Conservation (phyloP, 2,329 filamentous ascomycete genomes). For the Decorospora gaudefroyi region DNA sequence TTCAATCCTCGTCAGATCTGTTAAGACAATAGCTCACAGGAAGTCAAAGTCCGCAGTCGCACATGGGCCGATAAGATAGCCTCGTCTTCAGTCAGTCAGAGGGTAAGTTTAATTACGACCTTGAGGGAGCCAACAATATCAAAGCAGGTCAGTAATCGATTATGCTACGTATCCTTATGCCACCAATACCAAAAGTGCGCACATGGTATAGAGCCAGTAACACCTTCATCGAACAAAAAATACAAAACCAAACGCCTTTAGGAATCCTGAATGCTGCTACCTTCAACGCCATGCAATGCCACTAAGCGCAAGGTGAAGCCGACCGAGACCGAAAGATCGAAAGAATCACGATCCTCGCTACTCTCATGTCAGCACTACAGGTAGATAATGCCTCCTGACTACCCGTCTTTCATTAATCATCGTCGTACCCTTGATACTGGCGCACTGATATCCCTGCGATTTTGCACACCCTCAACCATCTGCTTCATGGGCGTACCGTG, state of each 20-base stretch:
- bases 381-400: background rate
- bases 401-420: constrained; percentile 3
- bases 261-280: constrained; percentile 2
- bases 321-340: constrained; percentile 14
- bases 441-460: constrained; percentile 55
- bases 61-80: too few relatives aligned
- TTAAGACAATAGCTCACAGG: too few relatives aligned
- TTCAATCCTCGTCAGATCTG: too few relatives aligned
- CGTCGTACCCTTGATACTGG: constrained; percentile 43
- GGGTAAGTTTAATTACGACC: too few relatives aligned
- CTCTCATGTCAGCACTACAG: constrained; percentile 11
- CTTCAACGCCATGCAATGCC: constrained; percentile 45
- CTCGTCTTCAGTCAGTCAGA: too few relatives aligned
- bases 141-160: background rate
- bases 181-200: constrained; percentile 17
- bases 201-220: constrained; percentile 35
- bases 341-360: constrained; percentile 12
- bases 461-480: constrained; percentile 57
- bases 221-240: constrained; percentile 13
- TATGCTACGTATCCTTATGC: too few relatives aligned
- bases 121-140: too few relatives aligned
- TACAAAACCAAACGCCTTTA: constrained; percentile 15
- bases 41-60: too few relatives aligned
- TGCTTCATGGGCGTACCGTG: constrained; percentile 65
- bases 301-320: constrained; percentile 28